Evolutionary conservation across 2,329 filamentous ascomycete species (phyloP), one percentile per base, ranked within the genome.

Genomic region (Verticillium longisporum): DNA sequence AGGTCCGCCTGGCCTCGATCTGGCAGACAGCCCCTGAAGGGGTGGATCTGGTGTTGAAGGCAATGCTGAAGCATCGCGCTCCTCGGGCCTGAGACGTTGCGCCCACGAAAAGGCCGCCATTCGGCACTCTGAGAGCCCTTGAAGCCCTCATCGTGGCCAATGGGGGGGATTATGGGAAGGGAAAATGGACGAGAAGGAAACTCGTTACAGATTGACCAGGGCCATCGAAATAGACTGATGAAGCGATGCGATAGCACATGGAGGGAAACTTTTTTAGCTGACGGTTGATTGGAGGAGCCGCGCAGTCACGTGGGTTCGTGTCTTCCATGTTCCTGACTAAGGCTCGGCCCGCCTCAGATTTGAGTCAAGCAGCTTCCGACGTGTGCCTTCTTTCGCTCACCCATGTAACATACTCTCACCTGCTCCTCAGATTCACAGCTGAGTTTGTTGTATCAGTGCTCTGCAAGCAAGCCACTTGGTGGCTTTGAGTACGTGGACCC

Each of bases 51-150:
- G 58, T 60, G 61, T 62, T 71, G 69, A 61, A 62, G 66, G 70
- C 65, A 58, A 66, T 60, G 62, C 70, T 69, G 59, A 70, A 68
- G 45, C 68, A 67, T 60, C 72, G 68, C 58, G 65, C 61, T 56
- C 65, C 68, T 31, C 67, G 67, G 64, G 64, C 68, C 55, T 63
- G 60, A 63, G 70, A 69, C 65, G 68, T 68, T 26, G 67, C 64
- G 62, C 71, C 69, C 56, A 66, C 63, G 50, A 74, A 60, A 68
- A 76, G 70, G 70, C 71, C 74, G 69, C 74, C 72, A 67, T 71
- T 75, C 66, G 75, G 75, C 75, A 75, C 76, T 71, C 75, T 76
- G 70, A 69, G 68, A 62, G 72, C 69, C 68, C 72, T 69, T 61
- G 72, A 69, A 66, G 71, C 74, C 70, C 73, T 77, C 75, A 77